phyloP scores from a whole-genome alignment of 257 asterid species.

The Solanum boliviense region DNA sequence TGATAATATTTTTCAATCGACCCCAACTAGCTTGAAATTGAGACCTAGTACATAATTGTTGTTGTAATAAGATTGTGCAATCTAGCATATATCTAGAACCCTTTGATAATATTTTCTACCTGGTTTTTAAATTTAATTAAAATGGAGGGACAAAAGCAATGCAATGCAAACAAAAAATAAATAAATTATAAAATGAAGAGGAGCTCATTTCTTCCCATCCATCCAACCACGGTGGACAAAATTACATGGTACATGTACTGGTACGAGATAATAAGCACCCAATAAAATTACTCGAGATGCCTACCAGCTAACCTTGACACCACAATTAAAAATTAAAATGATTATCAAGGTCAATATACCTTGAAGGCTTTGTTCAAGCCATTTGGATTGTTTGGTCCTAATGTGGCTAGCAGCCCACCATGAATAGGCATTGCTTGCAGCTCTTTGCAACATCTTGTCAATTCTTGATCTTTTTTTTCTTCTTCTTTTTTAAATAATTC shows the following conservation, averaged over 20 bases:
- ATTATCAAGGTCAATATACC: neutral
- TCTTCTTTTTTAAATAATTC: neutral
- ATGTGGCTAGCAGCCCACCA: constrained; percentile 45
- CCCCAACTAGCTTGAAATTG: neutral
- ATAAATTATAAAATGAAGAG: neutral
- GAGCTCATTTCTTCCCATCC: neutral
- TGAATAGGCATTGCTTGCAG: constrained; percentile 41
- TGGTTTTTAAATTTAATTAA: neutral
- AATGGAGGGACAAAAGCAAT: neutral
- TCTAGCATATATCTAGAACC: neutral
- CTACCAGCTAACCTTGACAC: fast-evolving
- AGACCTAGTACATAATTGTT: neutral
- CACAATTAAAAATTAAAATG: neutral
- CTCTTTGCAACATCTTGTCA: constrained; percentile 32
- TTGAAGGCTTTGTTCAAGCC: constrained; percentile 36
- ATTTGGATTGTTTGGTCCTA: constrained; percentile 37
- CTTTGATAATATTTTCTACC: neutral
- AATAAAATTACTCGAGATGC: neutral
- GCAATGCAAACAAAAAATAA: neutral
- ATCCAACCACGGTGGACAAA: neutral
- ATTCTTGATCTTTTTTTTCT: neutral
- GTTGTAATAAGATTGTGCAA: neutral
- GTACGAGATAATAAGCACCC: neutral
- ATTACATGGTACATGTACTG: neutral
- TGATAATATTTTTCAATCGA: too few relatives aligned